These are phyloP conservation scores for Telfairia occidentalis DNA, from an alignment of 331 rosid genomes.

Conservation along the genomic window DNA sequence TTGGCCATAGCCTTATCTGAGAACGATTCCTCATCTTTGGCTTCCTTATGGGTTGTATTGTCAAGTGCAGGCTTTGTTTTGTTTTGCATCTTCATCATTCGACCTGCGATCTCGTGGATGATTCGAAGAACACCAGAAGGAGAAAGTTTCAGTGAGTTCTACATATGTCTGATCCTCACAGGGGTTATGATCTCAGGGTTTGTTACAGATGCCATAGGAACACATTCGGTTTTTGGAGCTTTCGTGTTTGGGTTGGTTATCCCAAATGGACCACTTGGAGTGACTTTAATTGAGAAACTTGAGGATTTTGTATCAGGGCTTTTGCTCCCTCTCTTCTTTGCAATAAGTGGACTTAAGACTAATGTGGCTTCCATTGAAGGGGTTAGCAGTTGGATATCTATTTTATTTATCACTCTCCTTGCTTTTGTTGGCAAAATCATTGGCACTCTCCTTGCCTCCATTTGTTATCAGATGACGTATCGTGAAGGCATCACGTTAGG, in stretches of 20 bases:
- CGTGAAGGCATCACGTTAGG: slow-evolving; percentile 65
- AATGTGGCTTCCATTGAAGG: slow-evolving; percentile 21
- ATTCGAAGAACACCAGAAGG: slow-evolving; percentile 74
- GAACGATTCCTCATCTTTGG: slow-evolving; percentile 27
- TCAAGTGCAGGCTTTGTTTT: slow-evolving; percentile 43
- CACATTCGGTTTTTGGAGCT: slow-evolving; percentile 78
- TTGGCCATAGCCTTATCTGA: slow-evolving; percentile 51
- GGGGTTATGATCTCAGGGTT: slow-evolving; percentile 88
- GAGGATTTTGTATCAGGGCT: slow-evolving; percentile 82
- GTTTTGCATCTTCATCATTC: slow-evolving; percentile 27
- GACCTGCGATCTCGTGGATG: slow-evolving; percentile 50
- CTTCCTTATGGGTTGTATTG: slow-evolving; percentile 43
- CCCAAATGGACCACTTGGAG: slow-evolving; percentile 70
- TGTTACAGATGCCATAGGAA: slow-evolving; percentile 75
- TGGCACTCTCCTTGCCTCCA: slow-evolving; percentile 47
- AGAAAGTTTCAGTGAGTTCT: slow-evolving; percentile 53
- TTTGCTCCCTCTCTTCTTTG: slow-evolving; percentile 78
- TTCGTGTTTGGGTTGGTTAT: slow-evolving; percentile 70
- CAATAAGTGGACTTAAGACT: slow-evolving; percentile 71
- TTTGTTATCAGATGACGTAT: slow-evolving; percentile 46
- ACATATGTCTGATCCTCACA: slow-evolving; percentile 50
- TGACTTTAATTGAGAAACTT: slow-evolving; percentile 64
- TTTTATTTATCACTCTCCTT: slow-evolving; percentile 36
- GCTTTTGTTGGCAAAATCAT: slow-evolving; percentile 48
- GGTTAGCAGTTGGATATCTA: slow-evolving; percentile 21